Base-by-base conservation (phyloP, 2,329 filamentous ascomycete species). In the Hymenoscyphus repandus region DNA sequence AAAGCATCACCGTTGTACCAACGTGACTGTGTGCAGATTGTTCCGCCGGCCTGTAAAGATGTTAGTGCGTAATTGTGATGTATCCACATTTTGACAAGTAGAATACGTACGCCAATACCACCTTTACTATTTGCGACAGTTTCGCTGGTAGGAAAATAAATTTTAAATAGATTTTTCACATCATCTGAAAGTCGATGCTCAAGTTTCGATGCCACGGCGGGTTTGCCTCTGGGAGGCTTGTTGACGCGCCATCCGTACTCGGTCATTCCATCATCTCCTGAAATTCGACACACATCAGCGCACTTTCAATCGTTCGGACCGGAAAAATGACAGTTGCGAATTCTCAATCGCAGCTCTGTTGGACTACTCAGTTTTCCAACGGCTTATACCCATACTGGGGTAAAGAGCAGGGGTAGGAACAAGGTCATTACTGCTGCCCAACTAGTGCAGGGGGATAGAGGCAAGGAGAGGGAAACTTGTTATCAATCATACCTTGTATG, bases 131-230 rank as follows among this genome's bases (percentile, higher is more conserved):
- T 65, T 9, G 66, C 64, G 2, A 95, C 84, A 0, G 89, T 95
- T 17, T 83, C 69, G 10, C 79, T 68, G 1, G 86, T 90, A 2
- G 90, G 91, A 62, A 92, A 96, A 68, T 91, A 95, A 46, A 95
- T 77, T 9, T 84, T 79, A 58, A 93, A 79, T 43, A 74, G 73
- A 31, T 80, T 69, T 54, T 70, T 70, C 39, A 67, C 34, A 42
- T 57, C 56, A 49, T 62, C 56, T 40, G 54, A 44, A 48, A 61
- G 46, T 44, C 57, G 57, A 22, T 44, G 49, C 43, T 64, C 61
- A 39, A 41, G 52, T 43, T 46, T 17, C 36, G 51, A 54, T 27
- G 50, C 40, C 15, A 33, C 50, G 38, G 27, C 22, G 32, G 17
- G 37, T 51, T 59, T 61, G 40, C 44, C 52, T 41, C 52, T 58